Base-by-base conservation (phyloP, 108 stramenopile species). In the Epithemia pelagica region DNA sequence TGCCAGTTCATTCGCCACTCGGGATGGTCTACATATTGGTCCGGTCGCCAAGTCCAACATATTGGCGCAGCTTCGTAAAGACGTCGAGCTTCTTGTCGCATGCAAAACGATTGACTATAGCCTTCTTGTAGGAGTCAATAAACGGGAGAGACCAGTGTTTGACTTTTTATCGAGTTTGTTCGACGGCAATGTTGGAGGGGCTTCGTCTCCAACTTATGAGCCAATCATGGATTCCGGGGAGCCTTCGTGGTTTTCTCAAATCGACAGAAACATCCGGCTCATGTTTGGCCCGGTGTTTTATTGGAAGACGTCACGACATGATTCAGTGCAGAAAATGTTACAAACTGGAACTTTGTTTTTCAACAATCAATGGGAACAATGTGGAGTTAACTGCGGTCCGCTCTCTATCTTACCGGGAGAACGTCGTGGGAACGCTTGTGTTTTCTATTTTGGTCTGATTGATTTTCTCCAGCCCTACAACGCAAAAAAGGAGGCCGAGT, bases 381-480 rank as follows among this genome's bases (percentile, higher is more conserved):
- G 87, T 59, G 86, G 76, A 37, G 88, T 95, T 19, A 74, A 89
- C 59, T 86, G 87, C 31, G 94, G 94, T 23, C 23, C 25, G 23
- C 74, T 89, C n/a, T 71, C 87, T 21, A 75, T 71, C 7, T 37
- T 95, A 0, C 67, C 66, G 25, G 90, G 94, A 27, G 77, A 65
- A 10, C 82, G 90, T 24, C 64, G 51, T 20, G 89, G 86, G 21
- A 65, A 82, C 2, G 53, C 65, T 1, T 85, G 83, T 15, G 64
- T 84, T 10, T 90, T 80, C 57, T 95, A 91, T 73, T 52, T 95
- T 62, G 94, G 94, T 25, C 67, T 95, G 51, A 95, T 95, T 59
- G 94, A 95, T 66, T 95, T 95, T 67, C 69, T 95, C 32, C 94
- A 95, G 65, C 91, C 91, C 20, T 95, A 88, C 88, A 83, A 81